phyloP scores from a whole-genome alignment of 2,329 filamentous ascomycete genomes.

The Pseudogymnoascus sp. region DNA sequence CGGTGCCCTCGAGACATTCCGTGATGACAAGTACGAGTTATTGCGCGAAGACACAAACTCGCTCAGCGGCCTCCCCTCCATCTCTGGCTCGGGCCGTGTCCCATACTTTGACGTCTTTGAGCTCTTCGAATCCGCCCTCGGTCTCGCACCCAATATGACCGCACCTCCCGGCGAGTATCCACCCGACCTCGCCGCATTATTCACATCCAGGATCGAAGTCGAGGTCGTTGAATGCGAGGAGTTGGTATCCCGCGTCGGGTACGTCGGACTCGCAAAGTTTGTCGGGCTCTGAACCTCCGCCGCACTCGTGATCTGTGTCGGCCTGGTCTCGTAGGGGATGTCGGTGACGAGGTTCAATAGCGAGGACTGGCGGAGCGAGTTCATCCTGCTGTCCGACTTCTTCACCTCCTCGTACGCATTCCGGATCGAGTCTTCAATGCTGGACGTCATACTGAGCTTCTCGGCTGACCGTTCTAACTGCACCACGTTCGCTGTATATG shows the following conservation, averaged over 20 bases:
- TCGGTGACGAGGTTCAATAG: slow-evolving; percentile 61
- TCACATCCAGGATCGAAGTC: slow-evolving; percentile 61
- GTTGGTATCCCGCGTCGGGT: slow-evolving; percentile 49
- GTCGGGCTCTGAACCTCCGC: background rate
- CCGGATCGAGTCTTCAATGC: slow-evolving; percentile 70
- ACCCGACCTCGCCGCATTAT: slow-evolving; percentile 56
- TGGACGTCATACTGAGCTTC: slow-evolving; percentile 61
- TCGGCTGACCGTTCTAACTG: slow-evolving; percentile 70
- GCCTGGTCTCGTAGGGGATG: slow-evolving; percentile 61
- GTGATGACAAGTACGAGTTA: slow-evolving; percentile 13
- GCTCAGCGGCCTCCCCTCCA: slow-evolving; percentile 28
- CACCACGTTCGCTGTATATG: slow-evolving; percentile 59
- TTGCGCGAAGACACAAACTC: slow-evolving; percentile 22
- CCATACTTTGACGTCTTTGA: slow-evolving; percentile 41
- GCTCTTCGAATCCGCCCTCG: background rate
- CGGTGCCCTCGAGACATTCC: slow-evolving; percentile 18
- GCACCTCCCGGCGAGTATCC: slow-evolving; percentile 58
- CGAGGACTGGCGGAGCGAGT: slow-evolving; percentile 55
- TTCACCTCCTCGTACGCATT: slow-evolving; percentile 65
- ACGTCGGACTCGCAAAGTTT: slow-evolving; percentile 30
- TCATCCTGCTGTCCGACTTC: slow-evolving; percentile 57
- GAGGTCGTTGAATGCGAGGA: background rate
- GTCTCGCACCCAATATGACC: background rate
- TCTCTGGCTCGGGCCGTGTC: slow-evolving; percentile 26
- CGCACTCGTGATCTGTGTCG: slow-evolving; percentile 43